Base-by-base conservation (phyloP, 169 alveolate genomes). In the Cryptosporidium canis region DNA sequence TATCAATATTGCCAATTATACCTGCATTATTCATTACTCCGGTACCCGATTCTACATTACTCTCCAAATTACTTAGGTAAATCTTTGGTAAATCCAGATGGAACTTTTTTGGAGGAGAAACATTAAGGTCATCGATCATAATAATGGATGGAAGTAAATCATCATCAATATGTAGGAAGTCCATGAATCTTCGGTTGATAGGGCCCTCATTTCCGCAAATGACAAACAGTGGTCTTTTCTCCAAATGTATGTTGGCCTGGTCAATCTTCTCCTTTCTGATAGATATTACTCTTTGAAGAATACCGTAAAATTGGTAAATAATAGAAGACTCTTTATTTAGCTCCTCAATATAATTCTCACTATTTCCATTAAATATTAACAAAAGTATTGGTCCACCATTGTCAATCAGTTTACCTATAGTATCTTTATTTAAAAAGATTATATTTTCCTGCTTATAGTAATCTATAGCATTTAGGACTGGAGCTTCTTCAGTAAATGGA, bases 121-220 rank as follows among this genome's bases (percentile, higher is more conserved):
- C 66, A 61, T 77, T 77, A 3, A 77, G 53, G 12, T 77, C 87
- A 7, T 77, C 43, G 8, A 77, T 43, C 39, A 58, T 39, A 9
- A 58, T 14, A 16, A 77, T 29, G 11, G 64, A 58, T 12, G 87
- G 87, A 27, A 77, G 64, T 63, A 39, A 24, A 16, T 77, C 72
- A 29, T 77, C 87, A 18, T 35, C 31, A 37, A 77, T 77, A 77
- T 77, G 87, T 18, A 77, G 37, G 51, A 55, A 77, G 9, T 77
- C 87, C 87, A 77, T 77, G 27, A 77, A 55, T 58, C 87, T 55
- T 3, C 87, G 56, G n/a, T 77, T 61, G 9, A 35, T 77, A 37
- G 87, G 87, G 14, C 87, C 72, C 37, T 77, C 87, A 37, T 77
- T 77, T 37, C 87, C 87, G 16, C 77, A 77, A 4, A 77, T 77